These are phyloP conservation scores for Dorcoceras hygrometricum DNA, from an alignment of 257 asterid genomes.

Conservation along the genomic window DNA sequence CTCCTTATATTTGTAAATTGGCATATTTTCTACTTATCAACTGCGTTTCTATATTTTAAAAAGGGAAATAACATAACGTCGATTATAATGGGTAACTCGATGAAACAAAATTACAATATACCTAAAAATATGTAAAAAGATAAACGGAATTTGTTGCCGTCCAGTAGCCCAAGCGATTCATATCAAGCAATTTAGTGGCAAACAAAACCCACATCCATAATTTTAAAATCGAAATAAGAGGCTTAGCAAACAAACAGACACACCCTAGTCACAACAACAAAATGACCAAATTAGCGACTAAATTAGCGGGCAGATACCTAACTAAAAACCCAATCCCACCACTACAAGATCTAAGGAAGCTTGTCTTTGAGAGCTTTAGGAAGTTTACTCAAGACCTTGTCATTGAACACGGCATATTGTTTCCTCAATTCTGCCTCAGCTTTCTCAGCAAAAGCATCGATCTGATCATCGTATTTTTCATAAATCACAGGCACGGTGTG, in stretches of 20 bases:
- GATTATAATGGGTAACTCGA: no score
- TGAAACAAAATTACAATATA: no score
- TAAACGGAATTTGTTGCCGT: background rate
- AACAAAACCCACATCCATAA: constrained; percentile 24
- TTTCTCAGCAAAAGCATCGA: constrained; percentile 86
- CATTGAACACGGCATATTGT: constrained; percentile 69
- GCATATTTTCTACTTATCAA: no score
- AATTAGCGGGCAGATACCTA: constrained; percentile 25
- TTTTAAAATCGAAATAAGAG: constrained; percentile 32
- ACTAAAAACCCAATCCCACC: constrained; percentile 25
- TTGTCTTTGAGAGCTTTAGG: constrained; percentile 65
- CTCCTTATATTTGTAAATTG: no score
- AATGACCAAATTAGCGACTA: background rate
- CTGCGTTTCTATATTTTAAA: no score
- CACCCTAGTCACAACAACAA: constrained; percentile 39
- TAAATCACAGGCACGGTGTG: constrained; percentile 77
- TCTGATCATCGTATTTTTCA: constrained; percentile 75
- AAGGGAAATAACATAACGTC: no score
- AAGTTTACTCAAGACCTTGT: constrained; percentile 69
- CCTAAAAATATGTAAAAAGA: no score
- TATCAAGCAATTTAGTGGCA: constrained; percentile 13
- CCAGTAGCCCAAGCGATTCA: background rate
- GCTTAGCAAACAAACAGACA: constrained; percentile 21
- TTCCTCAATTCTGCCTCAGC: constrained; percentile 78
- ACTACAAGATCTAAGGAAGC: constrained; percentile 34